A percentile compares a stretch with the other conserved stretches of the same genome.
These are phyloP conservation scores for Ceratobasidium sp. DNA, from an alignment of 1,284 basidiomycete genomes.

Conservation along the genomic window DNA sequence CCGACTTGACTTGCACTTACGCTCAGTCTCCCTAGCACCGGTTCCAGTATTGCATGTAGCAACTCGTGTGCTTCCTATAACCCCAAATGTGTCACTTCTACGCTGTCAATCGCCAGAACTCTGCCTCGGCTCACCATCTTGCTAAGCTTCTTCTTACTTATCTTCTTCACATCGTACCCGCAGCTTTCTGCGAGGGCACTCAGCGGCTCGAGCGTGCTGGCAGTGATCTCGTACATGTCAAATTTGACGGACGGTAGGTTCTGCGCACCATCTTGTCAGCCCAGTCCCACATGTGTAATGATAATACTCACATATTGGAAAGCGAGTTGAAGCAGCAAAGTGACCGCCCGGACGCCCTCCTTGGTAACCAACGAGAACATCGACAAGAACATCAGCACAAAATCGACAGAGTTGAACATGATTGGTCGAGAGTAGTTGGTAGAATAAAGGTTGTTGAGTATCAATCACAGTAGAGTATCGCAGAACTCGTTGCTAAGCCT, in stretches of 20 bases:
- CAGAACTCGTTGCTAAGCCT: constrained; percentile 2
- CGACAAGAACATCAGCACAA: constrained; percentile 10
- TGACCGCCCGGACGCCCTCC: not conserved
- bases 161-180: not conserved
- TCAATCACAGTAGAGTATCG: not conserved
- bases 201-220: not conserved
- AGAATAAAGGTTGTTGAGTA: not conserved
- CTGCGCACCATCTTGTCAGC: not conserved
- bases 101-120: not conserved
- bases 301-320: not conserved
- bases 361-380: not conserved
- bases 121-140: not conserved
- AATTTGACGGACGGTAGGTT: not conserved
- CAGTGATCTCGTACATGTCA: not conserved
- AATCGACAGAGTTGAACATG: constrained; percentile 9
- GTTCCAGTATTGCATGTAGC: not conserved
- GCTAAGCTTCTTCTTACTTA: not conserved
- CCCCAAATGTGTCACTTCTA: not conserved
- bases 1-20: not conserved
- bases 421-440: not conserved
- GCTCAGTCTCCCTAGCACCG: not conserved
- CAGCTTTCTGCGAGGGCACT: not conserved
- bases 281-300: too few relatives aligned
- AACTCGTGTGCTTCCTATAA: not conserved
- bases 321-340: not conserved